A percentile compares a stretch with the other conserved stretches of the same genome.
Conservation (phyloP, 2,329 filamentous ascomycete genomes). For the Colletotrichum higginsianum region DNA sequence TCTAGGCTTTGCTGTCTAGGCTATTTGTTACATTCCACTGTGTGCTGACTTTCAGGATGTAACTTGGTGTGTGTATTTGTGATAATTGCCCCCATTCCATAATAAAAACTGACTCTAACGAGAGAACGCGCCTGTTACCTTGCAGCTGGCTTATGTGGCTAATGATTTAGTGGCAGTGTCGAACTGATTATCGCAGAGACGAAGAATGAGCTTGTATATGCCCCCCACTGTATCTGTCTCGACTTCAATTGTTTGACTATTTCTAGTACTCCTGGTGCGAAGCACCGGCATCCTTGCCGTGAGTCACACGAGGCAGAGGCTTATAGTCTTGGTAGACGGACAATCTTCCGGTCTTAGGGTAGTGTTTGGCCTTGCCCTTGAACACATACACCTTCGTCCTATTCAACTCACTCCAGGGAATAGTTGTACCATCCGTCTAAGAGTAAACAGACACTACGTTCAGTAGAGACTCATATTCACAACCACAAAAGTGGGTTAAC, state of each 20-base stretch:
- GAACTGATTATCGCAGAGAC: too few species aligned
- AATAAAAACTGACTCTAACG: too few species aligned
- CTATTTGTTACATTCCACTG: too few species aligned
- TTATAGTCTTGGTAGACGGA: neutral
- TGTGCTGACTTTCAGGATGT: too few species aligned
- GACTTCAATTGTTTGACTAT: neutral
- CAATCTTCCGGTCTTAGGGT: neutral
- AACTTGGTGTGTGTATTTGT: too few species aligned
- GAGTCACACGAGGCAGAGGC: neutral
- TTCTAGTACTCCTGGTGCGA: neutral
- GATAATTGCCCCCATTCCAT: too few species aligned
- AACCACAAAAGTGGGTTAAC: neutral
- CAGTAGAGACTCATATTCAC: neutral
- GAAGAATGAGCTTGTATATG: too few species aligned
- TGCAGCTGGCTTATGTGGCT: too few species aligned
- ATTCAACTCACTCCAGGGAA: neutral
- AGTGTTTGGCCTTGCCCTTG: slow-evolving; percentile 4
- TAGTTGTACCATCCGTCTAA: neutral
- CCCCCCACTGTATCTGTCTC: neutral
- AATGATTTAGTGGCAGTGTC: too few species aligned
- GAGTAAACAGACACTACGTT: neutral
- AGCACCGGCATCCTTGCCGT: neutral
- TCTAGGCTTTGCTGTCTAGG: too few species aligned
- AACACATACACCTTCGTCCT: neutral
- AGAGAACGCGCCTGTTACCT: too few species aligned